These are phyloP conservation scores for Lathyrus sativus DNA, from an alignment of 306 rosid genomes.

Conservation along the genomic window DNA sequence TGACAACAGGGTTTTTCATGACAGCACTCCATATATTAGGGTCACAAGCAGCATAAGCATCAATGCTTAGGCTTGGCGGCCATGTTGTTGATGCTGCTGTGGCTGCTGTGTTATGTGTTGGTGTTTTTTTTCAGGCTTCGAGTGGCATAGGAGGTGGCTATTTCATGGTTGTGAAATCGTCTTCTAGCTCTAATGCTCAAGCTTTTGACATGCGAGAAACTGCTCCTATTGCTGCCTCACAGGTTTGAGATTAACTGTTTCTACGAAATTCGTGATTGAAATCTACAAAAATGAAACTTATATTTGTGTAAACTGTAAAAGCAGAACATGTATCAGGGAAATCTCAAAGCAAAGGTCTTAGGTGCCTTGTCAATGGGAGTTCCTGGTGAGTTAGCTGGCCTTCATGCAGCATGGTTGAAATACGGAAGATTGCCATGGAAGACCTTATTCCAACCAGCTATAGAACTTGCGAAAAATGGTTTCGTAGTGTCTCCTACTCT, in stretches of 20 bases:
- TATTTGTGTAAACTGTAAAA: constrained; percentile 34
- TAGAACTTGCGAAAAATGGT: too few relatives aligned
- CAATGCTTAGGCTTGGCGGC: constrained; percentile 71
- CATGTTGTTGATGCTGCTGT: constrained; percentile 98
- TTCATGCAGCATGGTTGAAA: constrained; percentile 79
- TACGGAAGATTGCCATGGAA: constrained; percentile 80
- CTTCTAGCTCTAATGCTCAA: constrained; percentile 55
- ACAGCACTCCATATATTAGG: constrained; percentile 70
- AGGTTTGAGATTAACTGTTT: constrained; percentile 56
- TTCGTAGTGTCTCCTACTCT: too few relatives aligned
- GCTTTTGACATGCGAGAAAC: constrained; percentile 90
- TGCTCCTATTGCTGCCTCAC: constrained; percentile 85
- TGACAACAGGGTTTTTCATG: constrained; percentile 57
- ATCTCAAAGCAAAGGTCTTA: constrained; percentile 46
- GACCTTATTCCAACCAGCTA: constrained; percentile 72
- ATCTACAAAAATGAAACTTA: constrained; percentile 25
- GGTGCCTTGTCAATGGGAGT: constrained; percentile 83
- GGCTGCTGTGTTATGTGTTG: constrained; percentile 79
- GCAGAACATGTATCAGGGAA: constrained; percentile 79
- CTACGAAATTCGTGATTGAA: constrained; percentile 16
- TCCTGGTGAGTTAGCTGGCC: constrained; percentile 94
- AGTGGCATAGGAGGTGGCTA: constrained; percentile 92
- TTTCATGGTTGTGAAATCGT: constrained; percentile 74
- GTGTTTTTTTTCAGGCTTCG: too few relatives aligned
- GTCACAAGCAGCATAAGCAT: constrained; percentile 64